These are phyloP conservation scores for Mycosphaerella arachidis DNA, from an alignment of 2,329 filamentous ascomycete species.

Conservation along the genomic window DNA sequence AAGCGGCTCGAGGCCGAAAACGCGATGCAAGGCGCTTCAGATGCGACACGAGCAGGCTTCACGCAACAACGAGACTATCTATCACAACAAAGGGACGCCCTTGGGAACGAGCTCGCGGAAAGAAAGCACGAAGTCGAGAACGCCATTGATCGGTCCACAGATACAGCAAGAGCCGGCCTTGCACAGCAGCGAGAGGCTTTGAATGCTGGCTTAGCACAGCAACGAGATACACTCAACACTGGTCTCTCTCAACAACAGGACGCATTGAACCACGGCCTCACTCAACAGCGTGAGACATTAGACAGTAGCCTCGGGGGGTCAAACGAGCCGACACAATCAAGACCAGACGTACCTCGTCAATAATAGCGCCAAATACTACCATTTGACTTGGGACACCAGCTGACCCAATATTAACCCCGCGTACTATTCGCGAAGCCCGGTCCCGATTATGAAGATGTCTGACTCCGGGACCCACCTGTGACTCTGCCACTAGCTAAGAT, in stretches of 20 bases:
- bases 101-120: neutral
- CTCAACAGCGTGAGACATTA: neutral
- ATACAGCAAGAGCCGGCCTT: neutral
- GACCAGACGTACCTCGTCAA: neutral
- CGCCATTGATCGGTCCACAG: neutral
- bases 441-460: no score
- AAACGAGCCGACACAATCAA: neutral
- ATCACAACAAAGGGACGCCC: neutral
- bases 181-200: neutral
- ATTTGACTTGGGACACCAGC: no score
- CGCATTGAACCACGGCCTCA: neutral
- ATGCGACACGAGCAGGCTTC: neutral
- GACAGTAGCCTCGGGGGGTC: neutral
- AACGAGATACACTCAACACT: neutral
- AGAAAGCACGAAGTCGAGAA: neutral
- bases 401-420: no score
- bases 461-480: no score
- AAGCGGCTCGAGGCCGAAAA: neutral
- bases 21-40: neutral
- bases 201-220: neutral
- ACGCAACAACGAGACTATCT: neutral
- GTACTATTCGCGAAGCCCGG: no score
- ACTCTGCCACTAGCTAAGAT: neutral
- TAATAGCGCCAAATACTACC: neutral
- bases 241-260: neutral